phyloP scores from a whole-genome alignment of 2,329 filamentous ascomycete species.

The Beauveria asiatica region DNA sequence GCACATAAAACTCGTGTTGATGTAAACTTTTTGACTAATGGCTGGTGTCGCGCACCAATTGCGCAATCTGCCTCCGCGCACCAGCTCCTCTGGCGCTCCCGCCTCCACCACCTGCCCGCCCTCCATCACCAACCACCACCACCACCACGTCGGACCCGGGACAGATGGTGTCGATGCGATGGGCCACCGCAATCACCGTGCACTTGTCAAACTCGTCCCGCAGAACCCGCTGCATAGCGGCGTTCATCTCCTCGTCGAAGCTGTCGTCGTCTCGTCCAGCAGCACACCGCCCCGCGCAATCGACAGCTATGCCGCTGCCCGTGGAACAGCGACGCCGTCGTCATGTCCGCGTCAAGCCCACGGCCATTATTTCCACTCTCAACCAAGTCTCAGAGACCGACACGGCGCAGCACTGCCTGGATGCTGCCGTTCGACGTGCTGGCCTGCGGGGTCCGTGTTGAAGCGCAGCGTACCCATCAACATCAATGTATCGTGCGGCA shows the following conservation, averaged over 20 bases:
- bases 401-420: constrained; percentile 33
- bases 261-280: constrained; percentile 20
- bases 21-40: not conserved
- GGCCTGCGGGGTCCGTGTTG: constrained; percentile 38
- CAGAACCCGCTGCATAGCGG: not conserved
- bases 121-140: not conserved
- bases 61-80: constrained; percentile 1
- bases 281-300: constrained; percentile 27
- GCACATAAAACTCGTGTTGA: not conserved
- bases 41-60: not conserved
- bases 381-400: constrained; percentile 34
- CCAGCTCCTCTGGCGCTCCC: constrained; percentile 4
- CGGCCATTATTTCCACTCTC: constrained; percentile 21
- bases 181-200: constrained; percentile 7
- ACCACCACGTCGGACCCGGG: constrained; percentile 8
- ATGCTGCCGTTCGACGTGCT: constrained; percentile 34
- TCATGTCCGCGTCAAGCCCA: constrained; percentile 28
- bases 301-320: constrained; percentile 39
- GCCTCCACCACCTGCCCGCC: constrained; percentile 5
- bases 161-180: constrained; percentile 9
- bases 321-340: constrained; percentile 25
- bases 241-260: constrained; percentile 1
- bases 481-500: constrained; percentile 45
- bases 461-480: constrained; percentile 37
- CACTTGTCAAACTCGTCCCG: not conserved